Evolutionary conservation across 805 yeast species (phyloP).

Genomic region (Sungouiella thailandica): DNA sequence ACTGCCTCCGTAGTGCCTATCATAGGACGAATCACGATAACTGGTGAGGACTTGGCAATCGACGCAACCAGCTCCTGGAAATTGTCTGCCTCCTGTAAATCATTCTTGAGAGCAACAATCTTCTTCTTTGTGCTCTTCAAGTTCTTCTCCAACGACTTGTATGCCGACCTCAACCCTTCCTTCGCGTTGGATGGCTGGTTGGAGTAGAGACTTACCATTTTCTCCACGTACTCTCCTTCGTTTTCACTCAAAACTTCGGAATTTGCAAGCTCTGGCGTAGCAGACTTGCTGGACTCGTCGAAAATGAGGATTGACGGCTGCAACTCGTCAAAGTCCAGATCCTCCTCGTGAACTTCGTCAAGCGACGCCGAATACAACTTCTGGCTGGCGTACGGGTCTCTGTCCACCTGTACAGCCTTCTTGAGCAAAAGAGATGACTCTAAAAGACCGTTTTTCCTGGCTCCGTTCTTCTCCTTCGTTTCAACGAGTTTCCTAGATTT

Average conservation of each 20-base stretch:
- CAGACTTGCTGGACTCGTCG: background rate
- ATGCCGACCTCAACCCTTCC: conserved; percentile 75
- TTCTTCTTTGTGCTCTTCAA: conserved; percentile 61
- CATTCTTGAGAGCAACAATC: conserved; percentile 52
- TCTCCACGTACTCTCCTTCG: conserved; percentile 29
- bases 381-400: conserved; percentile 18
- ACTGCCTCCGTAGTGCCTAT: conserved; percentile 93
- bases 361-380: conserved; percentile 28
- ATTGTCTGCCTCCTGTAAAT: conserved; percentile 58
- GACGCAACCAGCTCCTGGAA: conserved; percentile 65
- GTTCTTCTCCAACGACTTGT: conserved; percentile 64
- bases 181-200: conserved; percentile 71
- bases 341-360: conserved; percentile 26
- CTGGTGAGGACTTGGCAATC: conserved; percentile 72
- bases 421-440: conserved; percentile 24
- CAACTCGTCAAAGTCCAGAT: conserved; percentile 11
- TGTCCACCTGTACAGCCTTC: conserved; percentile 15
- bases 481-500: background rate
- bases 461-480: background rate
- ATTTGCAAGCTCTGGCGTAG: conserved; percentile 10
- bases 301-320: conserved; percentile 16
- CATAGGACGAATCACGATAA: conserved; percentile 74
- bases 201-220: conserved; percentile 66
- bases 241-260: conserved; percentile 19
- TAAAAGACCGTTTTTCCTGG: conserved; percentile 12